Percentiles rank a stretch among this genome's conserved stretches.
These are phyloP conservation scores for Diplodia mutila DNA, from an alignment of 2,329 filamentous ascomycete genomes.

Conservation along the genomic window DNA sequence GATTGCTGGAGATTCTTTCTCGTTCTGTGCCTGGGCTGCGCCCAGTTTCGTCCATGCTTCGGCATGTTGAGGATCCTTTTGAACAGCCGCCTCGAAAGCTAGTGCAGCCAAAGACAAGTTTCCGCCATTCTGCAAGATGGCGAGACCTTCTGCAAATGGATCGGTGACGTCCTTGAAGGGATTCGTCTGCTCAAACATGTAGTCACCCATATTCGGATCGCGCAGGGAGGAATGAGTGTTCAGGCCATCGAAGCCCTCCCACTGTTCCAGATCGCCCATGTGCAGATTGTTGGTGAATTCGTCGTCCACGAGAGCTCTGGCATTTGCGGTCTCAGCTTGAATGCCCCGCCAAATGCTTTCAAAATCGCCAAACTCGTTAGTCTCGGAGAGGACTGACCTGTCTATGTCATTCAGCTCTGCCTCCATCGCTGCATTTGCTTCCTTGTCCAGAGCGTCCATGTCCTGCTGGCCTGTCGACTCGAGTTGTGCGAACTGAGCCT, in stretches of 20 bases:
- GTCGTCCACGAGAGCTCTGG: conserved; percentile 70
- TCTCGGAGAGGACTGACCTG: conserved; percentile 75
- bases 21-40: conserved; percentile 93
- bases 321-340: conserved; percentile 72
- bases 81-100: conserved; percentile 93
- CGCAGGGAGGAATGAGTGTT: conserved; percentile 69
- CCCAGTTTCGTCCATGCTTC: conserved; percentile 94
- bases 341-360: conserved; percentile 87
- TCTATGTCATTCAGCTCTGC: conserved; percentile 88
- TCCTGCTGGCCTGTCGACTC: conserved; percentile 66
- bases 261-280: conserved; percentile 77
- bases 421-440: conserved; percentile 77
- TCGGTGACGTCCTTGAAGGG: conserved; percentile 79
- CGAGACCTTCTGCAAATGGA: conserved; percentile 89
- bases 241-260: conserved; percentile 73
- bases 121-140: conserved; percentile 90
- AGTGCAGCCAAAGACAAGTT: conserved; percentile 92
- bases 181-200: conserved; percentile 95
- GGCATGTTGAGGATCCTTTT: conserved; percentile 83
- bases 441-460: conserved; percentile 56
- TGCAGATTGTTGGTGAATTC: conserved; percentile 63
- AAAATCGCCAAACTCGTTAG: conserved; percentile 80
- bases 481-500: conserved; percentile 91
- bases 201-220: conserved; percentile 82
- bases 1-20: conserved; percentile 96